Base-by-base conservation (phyloP, 139 green algal species). In the Klebsormidium nitens region DNA sequence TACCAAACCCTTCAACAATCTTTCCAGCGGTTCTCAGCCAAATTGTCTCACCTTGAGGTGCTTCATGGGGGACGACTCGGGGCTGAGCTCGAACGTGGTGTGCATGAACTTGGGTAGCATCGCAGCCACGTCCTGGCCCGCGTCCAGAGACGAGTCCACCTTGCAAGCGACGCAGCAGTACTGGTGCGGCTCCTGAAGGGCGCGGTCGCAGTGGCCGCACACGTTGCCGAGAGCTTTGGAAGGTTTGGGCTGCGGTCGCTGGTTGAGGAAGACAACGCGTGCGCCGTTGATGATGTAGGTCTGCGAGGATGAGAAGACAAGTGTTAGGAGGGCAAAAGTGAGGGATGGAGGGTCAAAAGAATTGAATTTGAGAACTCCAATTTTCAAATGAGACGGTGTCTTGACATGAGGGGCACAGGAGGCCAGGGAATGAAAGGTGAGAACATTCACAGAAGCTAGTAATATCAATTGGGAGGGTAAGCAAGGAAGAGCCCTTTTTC, bases 241-340 rank as follows among this genome's bases (percentile, higher is more conserved):
- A 6, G 71, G 71, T 34, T 81, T 71, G 8, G 81, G 84, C 69
- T 91, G 87, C n/a, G 87, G 87, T 1, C 87, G 78, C 28, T 87
- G 62, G 0, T 79, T 76, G 48, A 91, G 78, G 78, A 91, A 91
- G n/a, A 91, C 47, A 40, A 91, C 87, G 72, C 82, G 80, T 3
- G 80, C 72, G 28, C 80, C 75, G 74, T 91, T 91, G 78, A 91
- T 91, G n/a, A 87, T 82, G 72, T 91, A 91, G 19, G 82, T 71
- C 76, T 92, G 87, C 59, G 40, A 56, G 31, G 8, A 8, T 14
- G 14, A 44, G 55, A 8, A 63, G 8, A 31, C 11, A 37, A 50
- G 42, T 14, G 14, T 63, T 37, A 63, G 11, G 11, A 32, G 14
- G 8, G 14, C 29, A 63, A 60, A 69, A 38, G 0, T 64, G 19